Evolutionary conservation across 768 basidiomycete species (phyloP).

Genomic region (Russula compacta): DNA sequence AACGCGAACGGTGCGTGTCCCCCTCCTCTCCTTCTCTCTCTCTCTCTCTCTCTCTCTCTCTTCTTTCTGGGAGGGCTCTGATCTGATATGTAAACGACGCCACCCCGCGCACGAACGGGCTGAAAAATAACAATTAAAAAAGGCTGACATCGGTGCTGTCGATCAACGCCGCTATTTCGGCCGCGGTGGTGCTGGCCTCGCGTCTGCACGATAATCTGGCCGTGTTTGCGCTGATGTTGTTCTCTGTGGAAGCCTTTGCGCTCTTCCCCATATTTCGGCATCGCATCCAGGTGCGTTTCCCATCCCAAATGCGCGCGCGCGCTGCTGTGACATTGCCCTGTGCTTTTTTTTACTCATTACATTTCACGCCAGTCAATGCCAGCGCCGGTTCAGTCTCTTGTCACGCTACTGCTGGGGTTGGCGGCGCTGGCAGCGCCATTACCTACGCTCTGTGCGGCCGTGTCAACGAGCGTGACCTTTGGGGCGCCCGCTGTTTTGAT

Average conservation of each 20-base stretch:
- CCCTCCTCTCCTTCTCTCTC: neutral
- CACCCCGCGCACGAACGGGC: too few species aligned
- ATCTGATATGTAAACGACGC: neutral
- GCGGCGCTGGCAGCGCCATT: slow-evolving; percentile 44
- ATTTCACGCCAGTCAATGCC: slow-evolving; percentile 36
- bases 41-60: too few species aligned
- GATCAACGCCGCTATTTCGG: slow-evolving; percentile 87
- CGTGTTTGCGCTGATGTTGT: slow-evolving; percentile 83
- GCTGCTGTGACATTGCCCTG: slow-evolving; percentile 9
- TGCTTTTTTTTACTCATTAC: neutral
- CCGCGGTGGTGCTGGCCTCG: slow-evolving; percentile 88
- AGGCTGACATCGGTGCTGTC: slow-evolving; percentile 79
- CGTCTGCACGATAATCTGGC: slow-evolving; percentile 73
- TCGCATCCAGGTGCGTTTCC: slow-evolving; percentile 50
- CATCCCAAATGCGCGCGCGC: neutral
- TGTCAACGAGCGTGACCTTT: slow-evolving; percentile 54
- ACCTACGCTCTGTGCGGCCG: slow-evolving; percentile 44
- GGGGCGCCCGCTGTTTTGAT: slow-evolving; percentile 64
- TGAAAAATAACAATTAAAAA: too few species aligned
- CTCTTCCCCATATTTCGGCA: slow-evolving; percentile 72
- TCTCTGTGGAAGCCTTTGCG: slow-evolving; percentile 77
- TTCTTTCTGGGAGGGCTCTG: neutral
- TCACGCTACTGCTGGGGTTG: slow-evolving; percentile 51
- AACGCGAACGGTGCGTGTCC: slow-evolving; percentile 12
- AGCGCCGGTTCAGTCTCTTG: slow-evolving; percentile 34